A percentile compares a stretch with the other conserved stretches of the same genome.
Conservation (phyloP, 192 early-diverging fungal genomes). For the Piromyces finnis region DNA sequence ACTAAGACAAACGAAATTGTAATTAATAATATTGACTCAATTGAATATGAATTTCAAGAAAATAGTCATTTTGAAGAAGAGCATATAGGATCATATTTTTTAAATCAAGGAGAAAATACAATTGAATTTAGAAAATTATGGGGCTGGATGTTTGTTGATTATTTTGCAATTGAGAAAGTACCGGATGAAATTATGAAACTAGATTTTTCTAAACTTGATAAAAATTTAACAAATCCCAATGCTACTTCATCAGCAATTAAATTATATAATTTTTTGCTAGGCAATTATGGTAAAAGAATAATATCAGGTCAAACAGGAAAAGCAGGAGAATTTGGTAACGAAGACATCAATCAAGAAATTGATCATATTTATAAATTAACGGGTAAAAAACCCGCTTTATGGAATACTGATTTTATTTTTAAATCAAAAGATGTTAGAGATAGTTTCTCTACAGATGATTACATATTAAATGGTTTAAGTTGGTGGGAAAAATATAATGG, state of each 20-base stretch:
- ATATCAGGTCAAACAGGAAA: neutral
- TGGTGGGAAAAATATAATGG: neutral
- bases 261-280: neutral
- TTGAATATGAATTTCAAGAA: neutral
- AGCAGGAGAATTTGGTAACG: neutral
- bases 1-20: neutral
- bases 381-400: neutral
- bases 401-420: neutral
- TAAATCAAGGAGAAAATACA: neutral
- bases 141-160: neutral
- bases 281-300: neutral
- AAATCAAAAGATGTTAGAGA: neutral
- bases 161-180: neutral
- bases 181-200: neutral
- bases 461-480: neutral
- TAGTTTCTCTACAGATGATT: neutral
- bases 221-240: neutral
- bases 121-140: neutral
- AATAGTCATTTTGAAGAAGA: neutral
- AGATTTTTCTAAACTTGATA: neutral
- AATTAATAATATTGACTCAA: neutral
- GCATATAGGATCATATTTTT: neutral
- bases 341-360: neutral
- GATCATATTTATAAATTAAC: neutral
- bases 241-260: neutral